Base-by-base conservation (phyloP, 2,329 filamentous ascomycete genomes). In the Botrytis porri region DNA sequence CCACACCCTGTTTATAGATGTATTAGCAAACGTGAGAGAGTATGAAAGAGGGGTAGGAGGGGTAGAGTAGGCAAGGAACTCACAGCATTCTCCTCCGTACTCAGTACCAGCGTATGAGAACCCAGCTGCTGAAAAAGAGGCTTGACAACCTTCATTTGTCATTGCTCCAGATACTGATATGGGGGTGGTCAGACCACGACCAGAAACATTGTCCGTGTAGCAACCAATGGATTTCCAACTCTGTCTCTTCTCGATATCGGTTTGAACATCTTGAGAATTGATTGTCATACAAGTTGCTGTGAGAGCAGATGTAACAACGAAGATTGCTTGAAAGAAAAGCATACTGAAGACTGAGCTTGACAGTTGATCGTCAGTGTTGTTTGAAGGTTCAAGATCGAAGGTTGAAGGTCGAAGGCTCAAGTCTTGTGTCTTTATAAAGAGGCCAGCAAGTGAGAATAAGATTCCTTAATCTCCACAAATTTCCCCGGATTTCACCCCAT, bases 41-140 rank as follows among this genome's bases (percentile, higher is more conserved):
- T 20, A 4, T 35, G 35, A n/a, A 29, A 14, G 9, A 37, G n/a
- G 29, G 5, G 6, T 51, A 5, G 25, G 5, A 51, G 12, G 5
- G 48, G 48, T 16, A n/a, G 12, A 12, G 25, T 7, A n/a, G 20
- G 48, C 14, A 66, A 22, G n/a, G 41, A 22, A 61, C 74, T 64
- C 73, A 75, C 75, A 76, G 41, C 75, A 77, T 62, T 77, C 75
- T 45, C 75, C 75, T 18, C n/a, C 71, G 64, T 77, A 77, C 54
- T 77, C 75, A 18, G 71, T 73, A 18, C 75, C 75, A 37, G 74
- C 73, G 48, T 73, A 51, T 9, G 71, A 66, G 70, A 74, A 77
- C 3, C 73, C 66, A 18, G 65, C 61, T 18, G 48, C 62, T 45
- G 66, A 43, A 69, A 75, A 77, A 18, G 73, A 64, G 8, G 54